Base-by-base conservation (phyloP, 345 rosid species). In the Brassica nigra region DNA sequence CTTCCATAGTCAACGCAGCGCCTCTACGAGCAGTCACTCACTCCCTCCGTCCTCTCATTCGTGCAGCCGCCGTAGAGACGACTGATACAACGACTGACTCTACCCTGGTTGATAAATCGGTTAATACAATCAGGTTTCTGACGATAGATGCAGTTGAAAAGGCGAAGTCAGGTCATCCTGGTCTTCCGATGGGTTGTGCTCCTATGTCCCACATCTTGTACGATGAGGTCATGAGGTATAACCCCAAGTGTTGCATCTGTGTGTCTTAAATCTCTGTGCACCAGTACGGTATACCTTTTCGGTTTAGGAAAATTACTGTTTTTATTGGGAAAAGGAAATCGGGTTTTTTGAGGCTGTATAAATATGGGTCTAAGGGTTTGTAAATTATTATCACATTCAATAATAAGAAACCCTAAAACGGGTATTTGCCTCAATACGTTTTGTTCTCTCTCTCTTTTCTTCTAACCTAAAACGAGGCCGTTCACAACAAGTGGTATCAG, bases 181-280 rank as follows among this genome's bases (percentile, higher is more conserved):
- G 98, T 27, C 84, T 95, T 68, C 99, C 99, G 16, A 92, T 95
- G 99, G 99, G 99, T 0, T 95, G 97, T 80, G 97, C 99, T 59
- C 99, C 99, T 33, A 77, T 92, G 89, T 93, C 94, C 30, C 99
- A 95, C 79, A 84, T 95, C 2, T 82, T 95, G 80, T 95, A 87
- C 80, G 99, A 95, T 69, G 99, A 94, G 71, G 72, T 92, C 36
- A 92, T 92, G 99, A 90, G 85, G 77, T 95, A 89, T 42, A 95
- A 95, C 84, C 99, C 97, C 2, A 92, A 23, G 27, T 23, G 27
- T 23, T 23, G 27, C 27, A 23, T 23, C 27, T 23, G 27, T 23
- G 27, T 23, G 27, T 23, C 27, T 23, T 23, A 23, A 23, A 23
- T 23, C 27, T 23, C 27, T 23, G 27, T 23, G 27, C 27, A 23